These are phyloP conservation scores for Ehretia macrophylla DNA, from an alignment of 257 asterid species.

Conservation along the genomic window DNA sequence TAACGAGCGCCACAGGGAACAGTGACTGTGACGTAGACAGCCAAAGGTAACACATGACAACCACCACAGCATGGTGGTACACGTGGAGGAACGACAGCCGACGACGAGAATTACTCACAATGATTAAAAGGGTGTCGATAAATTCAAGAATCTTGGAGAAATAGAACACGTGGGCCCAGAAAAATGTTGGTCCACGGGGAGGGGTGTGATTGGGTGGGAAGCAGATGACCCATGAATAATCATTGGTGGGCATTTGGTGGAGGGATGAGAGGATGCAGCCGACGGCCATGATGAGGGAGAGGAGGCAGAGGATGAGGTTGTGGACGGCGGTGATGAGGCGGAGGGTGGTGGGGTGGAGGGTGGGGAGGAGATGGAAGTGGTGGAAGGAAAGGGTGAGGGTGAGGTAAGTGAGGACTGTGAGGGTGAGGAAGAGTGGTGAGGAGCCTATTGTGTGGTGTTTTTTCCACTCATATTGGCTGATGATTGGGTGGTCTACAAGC, in stretches of 20 bases:
- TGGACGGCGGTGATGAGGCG: constrained; percentile 73
- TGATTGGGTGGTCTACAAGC: constrained; percentile 60
- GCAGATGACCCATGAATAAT: constrained; percentile 67
- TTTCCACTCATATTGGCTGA: constrained; percentile 68
- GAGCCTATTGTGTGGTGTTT: constrained; percentile 55
- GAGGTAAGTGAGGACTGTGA: constrained; percentile 61
- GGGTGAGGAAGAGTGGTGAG: constrained; percentile 44
- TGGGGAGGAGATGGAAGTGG: constrained; percentile 30
- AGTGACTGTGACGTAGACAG: constrained; percentile 63
- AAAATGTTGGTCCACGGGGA: constrained; percentile 65
- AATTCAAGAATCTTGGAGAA: constrained; percentile 83
- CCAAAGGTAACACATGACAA: constrained; percentile 82
- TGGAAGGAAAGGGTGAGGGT: constrained; percentile 53
- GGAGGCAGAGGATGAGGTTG: constrained; percentile 66
- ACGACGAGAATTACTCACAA: constrained; percentile 47
- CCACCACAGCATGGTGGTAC: constrained; percentile 86
- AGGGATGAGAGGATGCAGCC: constrained; percentile 67
- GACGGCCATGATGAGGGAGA: constrained; percentile 70
- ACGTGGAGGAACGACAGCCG: constrained; percentile 89
- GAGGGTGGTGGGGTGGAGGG: constrained; percentile 46
- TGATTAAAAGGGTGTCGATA: constrained; percentile 62
- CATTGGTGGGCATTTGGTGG: constrained; percentile 52
- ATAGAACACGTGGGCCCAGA: constrained; percentile 91
- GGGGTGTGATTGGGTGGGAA: constrained; percentile 59
- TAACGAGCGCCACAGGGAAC: constrained; percentile 84